Conservation (phyloP, 2,329 filamentous ascomycete species). For the Talaromyces sp. region DNA sequence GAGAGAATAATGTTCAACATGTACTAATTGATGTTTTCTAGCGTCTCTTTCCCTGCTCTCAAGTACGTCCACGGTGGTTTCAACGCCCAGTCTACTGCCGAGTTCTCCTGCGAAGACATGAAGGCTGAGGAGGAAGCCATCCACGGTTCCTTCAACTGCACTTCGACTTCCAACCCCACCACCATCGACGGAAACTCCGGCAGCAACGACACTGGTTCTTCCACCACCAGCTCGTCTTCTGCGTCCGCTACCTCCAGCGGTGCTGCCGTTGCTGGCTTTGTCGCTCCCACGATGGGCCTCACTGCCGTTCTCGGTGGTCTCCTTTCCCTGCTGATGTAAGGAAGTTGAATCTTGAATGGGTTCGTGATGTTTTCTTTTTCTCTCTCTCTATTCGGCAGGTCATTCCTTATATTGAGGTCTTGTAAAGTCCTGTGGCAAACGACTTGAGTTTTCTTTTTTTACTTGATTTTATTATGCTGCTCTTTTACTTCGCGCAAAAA, state of each 20-base stretch:
- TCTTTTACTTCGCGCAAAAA: constrained; percentile 10
- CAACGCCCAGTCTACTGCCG: constrained; percentile 62
- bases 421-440: constrained; percentile 36
- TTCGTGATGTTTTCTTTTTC: constrained; percentile 30
- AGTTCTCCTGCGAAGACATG: constrained; percentile 57
- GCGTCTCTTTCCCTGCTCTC: constrained; percentile 65
- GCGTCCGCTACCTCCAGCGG: constrained; percentile 29
- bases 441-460: constrained; percentile 20
- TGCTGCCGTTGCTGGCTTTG: constrained; percentile 31
- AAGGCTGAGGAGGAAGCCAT: constrained; percentile 36
- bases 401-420: constrained; percentile 18
- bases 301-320: constrained; percentile 43
- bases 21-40: constrained; percentile 31
- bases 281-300: constrained; percentile 35
- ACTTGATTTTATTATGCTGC: constrained; percentile 5
- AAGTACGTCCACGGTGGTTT: constrained; percentile 67
- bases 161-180: constrained; percentile 32
- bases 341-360: constrained; percentile 18
- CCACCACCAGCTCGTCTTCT: constrained; percentile 17
- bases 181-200: constrained; percentile 24
- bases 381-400: constrained; percentile 8
- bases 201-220: constrained; percentile 5
- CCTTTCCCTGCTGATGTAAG: constrained; percentile 44
- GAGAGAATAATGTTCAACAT: background rate
- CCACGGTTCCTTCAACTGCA: constrained; percentile 46